Conservation (phyloP, 78 protist genomes). For the Speleostelium caveatum region DNA sequence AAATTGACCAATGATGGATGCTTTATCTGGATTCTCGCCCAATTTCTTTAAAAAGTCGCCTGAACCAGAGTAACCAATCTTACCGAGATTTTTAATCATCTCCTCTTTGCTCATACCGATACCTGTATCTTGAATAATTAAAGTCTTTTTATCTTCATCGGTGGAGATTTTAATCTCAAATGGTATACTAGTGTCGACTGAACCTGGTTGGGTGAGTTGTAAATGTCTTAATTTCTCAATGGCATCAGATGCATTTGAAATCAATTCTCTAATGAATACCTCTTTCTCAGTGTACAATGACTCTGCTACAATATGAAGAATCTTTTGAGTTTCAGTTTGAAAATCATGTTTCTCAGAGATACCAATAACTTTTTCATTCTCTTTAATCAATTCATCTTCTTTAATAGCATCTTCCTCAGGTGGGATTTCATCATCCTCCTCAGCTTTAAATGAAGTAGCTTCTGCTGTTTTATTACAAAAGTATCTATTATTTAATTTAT, state of each 20-base stretch:
- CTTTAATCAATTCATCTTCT: conserved; percentile 30
- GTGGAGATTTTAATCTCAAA: conserved; percentile 66
- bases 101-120: conserved; percentile 98
- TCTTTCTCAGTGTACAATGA: conserved; percentile 96
- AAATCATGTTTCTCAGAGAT: conserved; percentile 82
- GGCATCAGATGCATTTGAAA: conserved; percentile 97
- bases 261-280: conserved; percentile 95
- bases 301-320: conserved; percentile 95
- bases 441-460: too few relatives aligned
- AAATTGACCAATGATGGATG: conserved; percentile 97
- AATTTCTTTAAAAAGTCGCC: conserved; percentile 54
- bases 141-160: conserved; percentile 74
- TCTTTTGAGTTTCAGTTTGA: conserved; percentile 96
- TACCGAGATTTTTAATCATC: conserved; percentile 95
- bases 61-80: conserved; percentile 94
- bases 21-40: conserved; percentile 62
- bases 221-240: conserved; percentile 93
- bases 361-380: conserved; percentile 80
- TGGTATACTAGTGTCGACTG: conserved; percentile 36
- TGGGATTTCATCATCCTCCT: conserved; percentile 47
- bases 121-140: conserved; percentile 93
- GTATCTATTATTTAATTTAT: not conserved
- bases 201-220: conserved; percentile 28
- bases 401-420: conserved; percentile 3
- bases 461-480: not conserved